Evolutionary conservation across 305 asterid genomes (phyloP), one percentile per base, ranked within the genome.

Genomic region (Fraxinus nigra): DNA sequence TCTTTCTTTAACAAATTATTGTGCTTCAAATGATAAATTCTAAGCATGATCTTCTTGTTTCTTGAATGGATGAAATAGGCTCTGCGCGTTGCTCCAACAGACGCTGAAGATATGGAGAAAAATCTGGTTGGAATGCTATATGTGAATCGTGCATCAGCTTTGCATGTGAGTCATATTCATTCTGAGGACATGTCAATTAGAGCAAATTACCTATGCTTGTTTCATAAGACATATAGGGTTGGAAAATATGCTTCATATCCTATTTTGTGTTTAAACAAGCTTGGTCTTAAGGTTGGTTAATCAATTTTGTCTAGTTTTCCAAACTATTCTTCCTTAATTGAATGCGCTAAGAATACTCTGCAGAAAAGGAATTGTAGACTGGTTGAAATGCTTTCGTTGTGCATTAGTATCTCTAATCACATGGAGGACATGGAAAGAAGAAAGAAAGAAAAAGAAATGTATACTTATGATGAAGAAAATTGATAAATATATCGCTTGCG

Each of bases 101-200:
- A 87, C 85, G 91, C 78, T 56, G 89, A 89, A 82, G 97, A 90
- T 74, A 72, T 77, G 79, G 93, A 69, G 84, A 91, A 87, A 84
- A 91, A 86, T 85, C 87, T 89, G 76, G 89, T 90, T 37, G 92
- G 95, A 2, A 85, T 88, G 33, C 89, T 94, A 40, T 93, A 94
- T 86, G 91, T 91, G 85, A 96, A 96, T 87, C 99, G 98, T 51
- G 97, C 98, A 79, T 86, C 95, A 75, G 75, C 97, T 48, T 80
- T 94, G 88, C 90, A 92, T 78, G 99, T 94, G 90, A 88, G 96
- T 90, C 54, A 74, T 33, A 69, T 48, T 51, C 35, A n/a, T 76
- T 82, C 43, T 72, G 34, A 28, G 40, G 56, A 43, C 69, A 32
- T 78, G 59, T 74, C 75, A 33, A 51, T 72, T 48, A 65, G 28